phyloP scores from a whole-genome alignment of 768 basidiomycete genomes.

The Clitopilus passeckerianus region DNA sequence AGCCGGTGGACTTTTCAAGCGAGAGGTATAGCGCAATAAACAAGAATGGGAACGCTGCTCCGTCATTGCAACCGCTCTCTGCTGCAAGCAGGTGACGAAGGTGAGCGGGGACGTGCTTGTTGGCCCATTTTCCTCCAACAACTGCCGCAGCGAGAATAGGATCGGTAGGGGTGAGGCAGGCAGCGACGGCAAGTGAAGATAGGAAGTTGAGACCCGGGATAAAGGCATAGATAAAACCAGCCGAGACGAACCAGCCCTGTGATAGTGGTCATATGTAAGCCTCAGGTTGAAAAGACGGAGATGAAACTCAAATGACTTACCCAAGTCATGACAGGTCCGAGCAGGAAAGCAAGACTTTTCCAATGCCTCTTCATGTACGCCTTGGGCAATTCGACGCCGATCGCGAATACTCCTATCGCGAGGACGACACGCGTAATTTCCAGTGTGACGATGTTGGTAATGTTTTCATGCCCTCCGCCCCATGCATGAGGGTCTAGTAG shows the following conservation, averaged over 20 bases:
- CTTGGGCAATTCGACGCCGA: constrained; percentile 96
- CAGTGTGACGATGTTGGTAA: constrained; percentile 74
- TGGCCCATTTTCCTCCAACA: constrained; percentile 93
- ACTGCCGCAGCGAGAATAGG: constrained; percentile 91
- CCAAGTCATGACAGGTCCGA: constrained; percentile 83
- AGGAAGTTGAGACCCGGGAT: constrained; percentile 89
- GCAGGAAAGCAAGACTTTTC: constrained; percentile 81
- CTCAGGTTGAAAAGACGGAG: neutral
- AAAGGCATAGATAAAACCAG: constrained; percentile 85
- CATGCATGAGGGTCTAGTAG: constrained; percentile 82
- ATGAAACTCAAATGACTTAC: constrained; percentile 34
- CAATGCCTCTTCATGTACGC: constrained; percentile 94
- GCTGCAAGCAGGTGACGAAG: constrained; percentile 60
- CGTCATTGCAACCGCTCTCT: constrained; percentile 94
- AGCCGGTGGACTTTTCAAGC: constrained; percentile 56
- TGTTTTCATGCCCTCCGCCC: constrained; percentile 44
- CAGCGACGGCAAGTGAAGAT: constrained; percentile 84
- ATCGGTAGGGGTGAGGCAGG: constrained; percentile 92
- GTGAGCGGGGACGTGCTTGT: constrained; percentile 92
- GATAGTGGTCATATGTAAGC: constrained; percentile 8
- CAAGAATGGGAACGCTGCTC: constrained; percentile 94
- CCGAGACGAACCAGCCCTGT: constrained; percentile 93
- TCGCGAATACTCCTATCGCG: constrained; percentile 95
- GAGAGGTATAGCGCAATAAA: constrained; percentile 87
- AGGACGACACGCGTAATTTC: constrained; percentile 91